phyloP scores from a whole-genome alignment of 2,329 filamentous ascomycete species.

The Fusarium hainanense region DNA sequence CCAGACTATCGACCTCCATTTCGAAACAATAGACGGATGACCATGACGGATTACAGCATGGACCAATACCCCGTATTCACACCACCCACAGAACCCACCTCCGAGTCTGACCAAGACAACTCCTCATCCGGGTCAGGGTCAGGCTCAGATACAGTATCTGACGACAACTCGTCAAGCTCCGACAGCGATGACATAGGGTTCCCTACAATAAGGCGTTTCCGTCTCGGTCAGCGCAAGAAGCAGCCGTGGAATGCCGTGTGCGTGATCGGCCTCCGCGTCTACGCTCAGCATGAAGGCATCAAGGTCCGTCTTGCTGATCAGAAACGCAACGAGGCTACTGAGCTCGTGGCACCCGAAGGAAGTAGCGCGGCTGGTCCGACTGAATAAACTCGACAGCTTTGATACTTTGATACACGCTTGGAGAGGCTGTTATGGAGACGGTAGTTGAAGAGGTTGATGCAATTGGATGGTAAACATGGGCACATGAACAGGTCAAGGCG shows the following conservation, averaged over 20 bases:
- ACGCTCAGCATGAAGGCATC: slow-evolving; percentile 51
- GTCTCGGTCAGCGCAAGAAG: slow-evolving; percentile 27
- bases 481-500: background rate
- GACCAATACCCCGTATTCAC: slow-evolving; percentile 29
- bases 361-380: slow-evolving; percentile 14
- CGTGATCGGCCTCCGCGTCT: slow-evolving; percentile 55
- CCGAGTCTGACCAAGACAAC: slow-evolving; percentile 23
- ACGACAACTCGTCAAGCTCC: slow-evolving; percentile 41
- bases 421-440: background rate
- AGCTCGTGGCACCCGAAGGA: slow-evolving; percentile 29
- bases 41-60: slow-evolving; percentile 22
- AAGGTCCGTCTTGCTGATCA: slow-evolving; percentile 51
- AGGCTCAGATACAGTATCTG: slow-evolving; percentile 23
- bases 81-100: slow-evolving; percentile 25
- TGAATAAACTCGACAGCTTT: background rate
- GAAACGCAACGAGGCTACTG: slow-evolving; percentile 44
- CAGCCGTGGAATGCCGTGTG: slow-evolving; percentile 57
- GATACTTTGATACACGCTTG: background rate
- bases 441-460: slow-evolving; percentile 6
- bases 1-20: slow-evolving; percentile 1
- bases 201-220: background rate
- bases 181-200: slow-evolving; percentile 28
- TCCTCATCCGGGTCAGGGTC: slow-evolving; percentile 42
- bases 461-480: background rate
- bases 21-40: slow-evolving; percentile 5